A percentile compares a stretch with the other conserved stretches of the same genome.
Evolutionary conservation across 805 yeast species (phyloP).

Genomic region (Spencermartinsiella europaea): DNA sequence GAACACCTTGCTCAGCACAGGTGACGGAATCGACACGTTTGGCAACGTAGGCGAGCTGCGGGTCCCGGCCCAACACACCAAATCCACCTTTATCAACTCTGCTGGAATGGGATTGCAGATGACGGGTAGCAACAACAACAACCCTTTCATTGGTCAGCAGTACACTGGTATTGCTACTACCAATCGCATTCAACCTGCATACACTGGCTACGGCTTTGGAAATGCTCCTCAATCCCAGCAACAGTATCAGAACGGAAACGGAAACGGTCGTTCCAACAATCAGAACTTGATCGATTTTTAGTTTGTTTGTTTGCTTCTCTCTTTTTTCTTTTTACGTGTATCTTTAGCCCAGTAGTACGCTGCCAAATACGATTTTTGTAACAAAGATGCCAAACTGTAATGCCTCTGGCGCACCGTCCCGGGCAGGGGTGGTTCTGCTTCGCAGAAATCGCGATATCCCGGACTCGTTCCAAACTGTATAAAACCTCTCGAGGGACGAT

Average conservation of each 20-base stretch:
- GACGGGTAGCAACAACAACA: slow-evolving; percentile 31
- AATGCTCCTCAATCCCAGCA: slow-evolving; percentile 46
- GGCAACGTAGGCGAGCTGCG: slow-evolving; percentile 81
- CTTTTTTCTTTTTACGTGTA: not conserved
- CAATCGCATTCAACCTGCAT: slow-evolving; percentile 61
- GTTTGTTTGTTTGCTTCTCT: slow-evolving; percentile 6
- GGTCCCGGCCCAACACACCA: slow-evolving; percentile 90
- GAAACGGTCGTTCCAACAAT: slow-evolving; percentile 8
- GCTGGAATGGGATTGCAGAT: slow-evolving; percentile 47
- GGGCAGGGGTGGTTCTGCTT: too few relatives aligned
- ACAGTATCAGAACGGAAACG: slow-evolving; percentile 15
- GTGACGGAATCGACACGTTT: slow-evolving; percentile 90
- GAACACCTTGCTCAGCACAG: slow-evolving; percentile 72
- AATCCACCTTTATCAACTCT: slow-evolving; percentile 76
- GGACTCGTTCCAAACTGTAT: too few relatives aligned
- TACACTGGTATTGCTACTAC: slow-evolving; percentile 68
- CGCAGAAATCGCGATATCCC: too few relatives aligned
- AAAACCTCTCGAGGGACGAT: too few relatives aligned
- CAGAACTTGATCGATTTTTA: slow-evolving; percentile 29
- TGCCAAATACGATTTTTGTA: too few relatives aligned
- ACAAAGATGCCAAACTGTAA: too few relatives aligned
- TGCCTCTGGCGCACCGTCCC: too few relatives aligned
- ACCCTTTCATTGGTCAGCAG: slow-evolving; percentile 63
- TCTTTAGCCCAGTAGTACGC: not conserved
- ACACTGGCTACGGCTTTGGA: slow-evolving; percentile 94